Evolutionary conservation across 176 grass and related monocot species (phyloP).

Genomic region (Raddia distichophylla): DNA sequence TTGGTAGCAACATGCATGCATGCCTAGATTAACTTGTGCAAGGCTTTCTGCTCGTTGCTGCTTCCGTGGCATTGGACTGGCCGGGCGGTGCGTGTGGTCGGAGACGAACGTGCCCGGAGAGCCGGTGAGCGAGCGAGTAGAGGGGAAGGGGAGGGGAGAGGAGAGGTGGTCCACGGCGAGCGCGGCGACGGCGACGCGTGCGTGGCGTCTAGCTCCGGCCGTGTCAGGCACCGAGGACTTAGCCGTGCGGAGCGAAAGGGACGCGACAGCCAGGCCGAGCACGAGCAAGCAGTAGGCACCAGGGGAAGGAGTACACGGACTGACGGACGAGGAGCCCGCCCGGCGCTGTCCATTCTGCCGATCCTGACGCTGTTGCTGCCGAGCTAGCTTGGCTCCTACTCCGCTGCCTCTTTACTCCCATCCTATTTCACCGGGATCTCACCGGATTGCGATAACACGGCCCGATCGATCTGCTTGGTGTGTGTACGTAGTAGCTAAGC

Average conservation of each 20-base stretch:
- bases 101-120: background rate
- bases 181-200: conserved; percentile 14
- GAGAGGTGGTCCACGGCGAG: conserved; percentile 27
- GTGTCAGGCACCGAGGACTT: conserved; percentile 9
- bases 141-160: background rate
- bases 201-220: conserved; percentile 24
- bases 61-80: conserved; percentile 10
- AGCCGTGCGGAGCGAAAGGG: conserved; percentile 19
- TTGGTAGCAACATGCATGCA: too few species aligned
- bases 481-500: background rate
- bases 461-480: too few species aligned
- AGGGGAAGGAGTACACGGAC: background rate
- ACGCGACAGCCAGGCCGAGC: background rate
- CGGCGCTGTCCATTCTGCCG: background rate
- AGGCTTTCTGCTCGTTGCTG: background rate
- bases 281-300: background rate
- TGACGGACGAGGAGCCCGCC: background rate
- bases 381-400: conserved; percentile 16
- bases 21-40: background rate
- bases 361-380: background rate
- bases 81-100: background rate
- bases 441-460: conserved; percentile 19
- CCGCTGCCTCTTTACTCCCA: conserved; percentile 13
- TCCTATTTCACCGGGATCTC: conserved; percentile 29
- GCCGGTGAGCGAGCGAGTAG: too few species aligned